Percentiles rank a stretch among this genome's conserved stretches.
phyloP scores from a whole-genome alignment of 805 yeast genomes.

The Myxozyma geophila region DNA sequence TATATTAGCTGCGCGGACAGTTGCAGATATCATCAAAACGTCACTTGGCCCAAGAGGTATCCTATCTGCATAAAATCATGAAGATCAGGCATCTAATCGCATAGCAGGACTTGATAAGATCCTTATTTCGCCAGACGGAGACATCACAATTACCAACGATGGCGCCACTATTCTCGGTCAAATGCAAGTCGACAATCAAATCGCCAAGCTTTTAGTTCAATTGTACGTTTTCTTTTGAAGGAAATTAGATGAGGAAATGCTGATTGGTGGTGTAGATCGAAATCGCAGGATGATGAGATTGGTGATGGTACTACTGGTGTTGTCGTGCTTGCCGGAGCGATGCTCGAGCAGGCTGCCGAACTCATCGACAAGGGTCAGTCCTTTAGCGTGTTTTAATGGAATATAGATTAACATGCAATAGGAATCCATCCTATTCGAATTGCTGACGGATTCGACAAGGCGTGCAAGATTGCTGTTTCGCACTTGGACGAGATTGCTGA shows the following conservation, averaged over 20 bases:
- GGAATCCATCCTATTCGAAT: constrained; percentile 97
- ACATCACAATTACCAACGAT: constrained; percentile 96
- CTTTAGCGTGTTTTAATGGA: not conserved
- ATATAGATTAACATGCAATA: not conserved
- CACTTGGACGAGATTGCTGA: constrained; percentile 79
- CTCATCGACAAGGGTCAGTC: constrained; percentile 70
- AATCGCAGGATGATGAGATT: constrained; percentile 95
- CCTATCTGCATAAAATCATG: not conserved
- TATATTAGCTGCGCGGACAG: constrained; percentile 92
- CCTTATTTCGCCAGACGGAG: constrained; percentile 93
- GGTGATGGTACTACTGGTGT: constrained; percentile 99
- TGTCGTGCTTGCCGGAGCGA: constrained; percentile 92
- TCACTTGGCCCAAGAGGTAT: constrained; percentile 90
- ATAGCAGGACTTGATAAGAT: constrained; percentile 86
- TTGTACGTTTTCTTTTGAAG: constrained; percentile 49
- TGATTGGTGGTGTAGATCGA: constrained; percentile 48
- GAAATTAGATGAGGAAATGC: not conserved
- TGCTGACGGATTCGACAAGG: constrained; percentile 97
- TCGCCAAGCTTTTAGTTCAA: constrained; percentile 93
- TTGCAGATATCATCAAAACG: constrained; percentile 87
- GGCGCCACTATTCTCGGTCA: constrained; percentile 96
- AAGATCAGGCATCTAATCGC: not conserved
- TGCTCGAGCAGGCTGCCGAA: constrained; percentile 91
- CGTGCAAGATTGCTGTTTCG: constrained; percentile 85
- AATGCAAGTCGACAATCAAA: constrained; percentile 94